Conservation (phyloP, 2,329 filamentous ascomycete genomes). For the Teratosphaeria nubilosa region DNA sequence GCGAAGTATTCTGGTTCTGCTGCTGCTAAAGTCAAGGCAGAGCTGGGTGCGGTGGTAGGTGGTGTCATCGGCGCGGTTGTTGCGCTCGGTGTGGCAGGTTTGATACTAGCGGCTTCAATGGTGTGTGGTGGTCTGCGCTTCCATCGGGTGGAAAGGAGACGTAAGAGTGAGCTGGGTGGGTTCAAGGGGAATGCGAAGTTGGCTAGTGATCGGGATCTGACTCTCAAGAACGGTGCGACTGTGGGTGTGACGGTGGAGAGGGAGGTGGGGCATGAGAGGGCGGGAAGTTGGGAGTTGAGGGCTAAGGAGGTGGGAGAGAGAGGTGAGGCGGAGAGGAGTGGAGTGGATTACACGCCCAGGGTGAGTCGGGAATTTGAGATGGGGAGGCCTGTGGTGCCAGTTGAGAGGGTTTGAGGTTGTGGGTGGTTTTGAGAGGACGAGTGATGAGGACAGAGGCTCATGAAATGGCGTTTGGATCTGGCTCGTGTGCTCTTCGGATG, state of each 20-base stretch:
- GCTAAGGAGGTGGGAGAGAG: constrained; percentile 17
- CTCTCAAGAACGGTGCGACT: constrained; percentile 32
- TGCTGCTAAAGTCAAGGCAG: background rate
- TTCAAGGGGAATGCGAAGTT: constrained; percentile 48
- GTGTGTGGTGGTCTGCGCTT: constrained; percentile 38
- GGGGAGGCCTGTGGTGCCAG: background rate
- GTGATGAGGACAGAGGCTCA: background rate
- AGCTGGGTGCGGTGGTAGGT: constrained; percentile 33
- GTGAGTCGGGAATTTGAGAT: constrained; percentile 37
- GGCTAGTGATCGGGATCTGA: constrained; percentile 44
- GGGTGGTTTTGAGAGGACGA: background rate
- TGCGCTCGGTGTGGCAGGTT: constrained; percentile 36
- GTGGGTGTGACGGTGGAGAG: constrained; percentile 24
- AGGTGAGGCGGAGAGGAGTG: constrained; percentile 15
- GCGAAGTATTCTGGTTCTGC: constrained; percentile 1
- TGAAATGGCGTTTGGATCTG: background rate
- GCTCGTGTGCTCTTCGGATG: background rate
- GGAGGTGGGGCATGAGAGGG: constrained; percentile 38
- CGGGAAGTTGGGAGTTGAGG: constrained; percentile 49
- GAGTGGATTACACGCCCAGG: constrained; percentile 18
- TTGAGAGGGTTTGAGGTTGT: background rate
- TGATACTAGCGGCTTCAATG: constrained; percentile 34
- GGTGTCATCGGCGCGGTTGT: constrained; percentile 49
- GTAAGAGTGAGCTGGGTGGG: constrained; percentile 37
- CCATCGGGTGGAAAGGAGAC: constrained; percentile 25